These are phyloP conservation scores for Talaromyces liani DNA, from an alignment of 495 filamentous ascomycete species.

Conservation along the genomic window DNA sequence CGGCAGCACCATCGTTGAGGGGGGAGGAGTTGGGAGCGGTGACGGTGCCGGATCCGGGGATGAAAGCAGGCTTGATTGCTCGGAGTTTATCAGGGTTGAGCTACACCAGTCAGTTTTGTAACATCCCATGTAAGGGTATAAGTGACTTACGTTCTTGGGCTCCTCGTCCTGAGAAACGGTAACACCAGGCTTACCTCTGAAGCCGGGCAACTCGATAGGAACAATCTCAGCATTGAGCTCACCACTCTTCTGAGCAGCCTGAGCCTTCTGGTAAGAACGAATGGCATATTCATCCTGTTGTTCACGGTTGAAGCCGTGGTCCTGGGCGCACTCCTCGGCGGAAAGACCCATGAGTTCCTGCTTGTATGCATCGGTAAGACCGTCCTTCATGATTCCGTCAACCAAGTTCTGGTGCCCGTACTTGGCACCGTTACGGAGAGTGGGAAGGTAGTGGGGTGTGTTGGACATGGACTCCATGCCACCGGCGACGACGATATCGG, in stretches of 20 bases:
- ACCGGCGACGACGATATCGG: constrained; percentile 82
- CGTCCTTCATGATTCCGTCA: constrained; percentile 88
- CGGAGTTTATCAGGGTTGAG: constrained; percentile 90
- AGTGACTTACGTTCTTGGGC: constrained; percentile 67
- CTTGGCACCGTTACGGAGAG: constrained; percentile 73
- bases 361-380: constrained; percentile 85
- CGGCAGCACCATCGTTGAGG: constrained; percentile 87
- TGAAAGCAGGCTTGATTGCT: constrained; percentile 77
- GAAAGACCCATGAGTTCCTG: constrained; percentile 91
- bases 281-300: constrained; percentile 92
- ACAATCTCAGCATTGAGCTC: constrained; percentile 79
- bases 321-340: constrained; percentile 83
- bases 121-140: neutral
- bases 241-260: constrained; percentile 71
- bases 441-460: constrained; percentile 90
- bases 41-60: constrained; percentile 72
- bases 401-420: constrained; percentile 81
- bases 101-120: constrained; percentile 19
- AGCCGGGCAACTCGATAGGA: constrained; percentile 79
- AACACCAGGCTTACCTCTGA: constrained; percentile 80
- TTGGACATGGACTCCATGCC: constrained; percentile 98
- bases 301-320: constrained; percentile 73
- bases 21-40: constrained; percentile 97
- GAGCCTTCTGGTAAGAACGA: constrained; percentile 81
- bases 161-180: constrained; percentile 85